phyloP scores from a whole-genome alignment of 208 protist species.

The Jaenimonas drosophilae region DNA sequence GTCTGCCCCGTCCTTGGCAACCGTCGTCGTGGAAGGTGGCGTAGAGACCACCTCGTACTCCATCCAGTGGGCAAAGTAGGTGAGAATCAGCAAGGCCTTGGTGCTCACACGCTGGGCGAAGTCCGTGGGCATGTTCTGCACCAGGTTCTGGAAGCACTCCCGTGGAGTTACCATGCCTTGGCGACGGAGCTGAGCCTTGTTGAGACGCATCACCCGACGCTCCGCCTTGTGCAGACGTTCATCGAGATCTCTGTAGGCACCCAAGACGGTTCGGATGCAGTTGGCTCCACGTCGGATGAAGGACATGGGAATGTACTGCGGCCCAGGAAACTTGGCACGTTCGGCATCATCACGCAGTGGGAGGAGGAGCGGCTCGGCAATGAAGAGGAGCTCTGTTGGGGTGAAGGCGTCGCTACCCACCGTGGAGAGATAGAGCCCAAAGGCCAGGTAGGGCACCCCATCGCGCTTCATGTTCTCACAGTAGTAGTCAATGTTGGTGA shows the following conservation, averaged over 20 bases:
- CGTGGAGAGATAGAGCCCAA: slow-evolving; percentile 1
- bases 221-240: neutral
- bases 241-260: neutral
- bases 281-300: slow-evolving; percentile 6
- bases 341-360: neutral
- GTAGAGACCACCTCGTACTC: slow-evolving; percentile 2
- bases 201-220: neutral
- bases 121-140: neutral
- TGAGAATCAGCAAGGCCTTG: slow-evolving; percentile 4
- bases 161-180: neutral
- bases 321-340: neutral
- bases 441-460: slow-evolving; percentile 8
- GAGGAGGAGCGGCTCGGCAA: slow-evolving; percentile 1
- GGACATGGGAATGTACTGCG: neutral
- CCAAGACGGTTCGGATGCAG: neutral
- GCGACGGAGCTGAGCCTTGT: too few relatives aligned
- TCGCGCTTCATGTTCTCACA: neutral
- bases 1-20: slow-evolving; percentile 1
- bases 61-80: slow-evolving; percentile 5
- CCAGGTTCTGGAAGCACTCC: neutral
- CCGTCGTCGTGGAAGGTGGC: too few relatives aligned
- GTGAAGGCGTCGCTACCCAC: neutral
- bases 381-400: neutral
- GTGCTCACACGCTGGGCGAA: neutral
- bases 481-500: slow-evolving; percentile 7